Base-by-base conservation (phyloP, 495 filamentous ascomycete genomes). In the Daldinia decipiens region DNA sequence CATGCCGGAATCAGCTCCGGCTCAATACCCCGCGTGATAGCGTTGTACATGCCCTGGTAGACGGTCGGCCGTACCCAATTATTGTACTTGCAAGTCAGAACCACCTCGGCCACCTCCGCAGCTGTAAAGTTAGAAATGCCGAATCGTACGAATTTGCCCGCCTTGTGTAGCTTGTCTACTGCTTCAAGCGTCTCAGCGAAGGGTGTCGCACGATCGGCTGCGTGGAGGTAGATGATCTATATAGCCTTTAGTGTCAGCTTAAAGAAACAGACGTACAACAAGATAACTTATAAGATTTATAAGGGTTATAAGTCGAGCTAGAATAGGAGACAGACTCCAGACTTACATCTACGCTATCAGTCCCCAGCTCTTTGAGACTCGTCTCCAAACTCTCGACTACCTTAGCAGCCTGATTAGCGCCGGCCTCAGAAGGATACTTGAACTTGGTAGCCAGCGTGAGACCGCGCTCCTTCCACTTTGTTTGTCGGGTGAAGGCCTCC, bases 21-120 rank as follows among this genome's bases (percentile, higher is more conserved):
- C 79, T 97, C 94, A 59, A 97, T 90, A 7, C 85, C 87, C 12
- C 94, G 91, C 4, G 85, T 91, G 64, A 94, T 89, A 62, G 84
- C 84, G 73, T 90, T 94, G 79, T 91, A 93, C 87, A 91, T 87
- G 70, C 77, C 86, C 73, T 85, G 87, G 74, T 90, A 91, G 31
- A 92, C 81, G 2, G 85, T 91, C 24, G 91, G 90, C 34, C 86
- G 84, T 51, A 92, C 87, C 89, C 90, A 93, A 43, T 88, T 88
- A 67, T 91, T 88, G 80, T 91, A 87, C 69, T 90, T 89, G 81
- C 92, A 95, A n/a, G 89, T 88, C 61, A 93, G 86, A 4, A 90
- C 92, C 21, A 97, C 84, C 83, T 98, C 94, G 3, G 94, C 94
- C 9, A 98, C 93, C 79, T 98, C 94, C 74, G 91, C 97, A 7